Evolutionary conservation across 306 rosid species (phyloP), one percentile per base, ranked within the genome.

Genomic region (Luffa aegyptiaca): DNA sequence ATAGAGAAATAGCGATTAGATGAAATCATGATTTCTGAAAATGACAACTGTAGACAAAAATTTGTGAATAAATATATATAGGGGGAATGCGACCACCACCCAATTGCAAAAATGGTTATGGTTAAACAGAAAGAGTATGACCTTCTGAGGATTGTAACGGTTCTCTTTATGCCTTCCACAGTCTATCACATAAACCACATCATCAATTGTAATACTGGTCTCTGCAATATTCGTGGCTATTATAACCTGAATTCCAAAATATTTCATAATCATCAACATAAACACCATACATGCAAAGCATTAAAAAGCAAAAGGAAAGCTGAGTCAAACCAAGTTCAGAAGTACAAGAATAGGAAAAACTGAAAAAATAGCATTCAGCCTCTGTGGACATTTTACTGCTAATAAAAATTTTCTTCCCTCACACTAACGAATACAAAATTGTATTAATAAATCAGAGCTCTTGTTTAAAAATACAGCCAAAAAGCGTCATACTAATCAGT

Each of bases 131-230:
- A 72, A 26, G 39, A 31, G 37, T 49, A 13, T 46, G 21, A 79
- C 97, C 97, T 94, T 94, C 31, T 92, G 97, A 9, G 98, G 97
- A 86, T 94, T 92, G 85, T 92, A 94, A 36, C 98, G 98, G 79
- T 90, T 92, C 89, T 94, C 97, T 80, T 94, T 94, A 80, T 94
- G 98, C 82, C 87, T 92, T 86, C 98, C 98, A 81, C 91, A 88
- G 86, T 94, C 97, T 72, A 92, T 91, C 55, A 94, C 98, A 84
- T 87, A 92, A 74, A 91, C 88, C 84, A 92, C 98, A 85, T 94
- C 98, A 83, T 94, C 95, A 80, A 94, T 92, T 11, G 97, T 94
- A 83, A 94, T 90, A 85, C 98, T 94, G 73, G 98, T 94, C 90
- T 94, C 98, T 79, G 98, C 98, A 84, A 94, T 91, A 81, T 92